These are phyloP conservation scores for Apophysomyces variabilis DNA, from an alignment of 371 early-diverging fungal species.

Conservation along the genomic window DNA sequence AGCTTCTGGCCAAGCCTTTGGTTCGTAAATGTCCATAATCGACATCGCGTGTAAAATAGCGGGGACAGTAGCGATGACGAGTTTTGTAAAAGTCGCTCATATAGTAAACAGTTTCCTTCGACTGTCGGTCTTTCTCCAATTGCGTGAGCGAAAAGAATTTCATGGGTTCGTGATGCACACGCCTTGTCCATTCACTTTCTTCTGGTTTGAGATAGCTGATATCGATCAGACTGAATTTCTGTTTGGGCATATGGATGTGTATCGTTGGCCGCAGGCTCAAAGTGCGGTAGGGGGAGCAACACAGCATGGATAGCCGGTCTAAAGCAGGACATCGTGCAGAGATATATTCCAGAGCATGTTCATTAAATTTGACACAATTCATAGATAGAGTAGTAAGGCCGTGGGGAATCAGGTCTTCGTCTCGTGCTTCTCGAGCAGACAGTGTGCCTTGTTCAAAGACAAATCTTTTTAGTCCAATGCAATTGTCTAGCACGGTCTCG, in stretches of 20 bases:
- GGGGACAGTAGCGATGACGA: constrained; percentile 2
- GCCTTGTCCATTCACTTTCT: constrained; percentile 4
- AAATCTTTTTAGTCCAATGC: constrained; percentile 1
- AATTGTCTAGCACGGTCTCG: constrained; percentile 3
- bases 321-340: neutral
- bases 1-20: neutral
- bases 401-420: neutral
- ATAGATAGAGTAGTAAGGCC: constrained; percentile 6
- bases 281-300: constrained; percentile 5
- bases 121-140: neutral
- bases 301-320: neutral
- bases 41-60: neutral
- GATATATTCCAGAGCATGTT: constrained; percentile 4
- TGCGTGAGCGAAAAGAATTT: neutral
- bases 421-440: constrained; percentile 1
- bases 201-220: constrained; percentile 7
- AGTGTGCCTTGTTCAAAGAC: constrained; percentile 8
- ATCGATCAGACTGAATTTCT: neutral
- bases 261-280: neutral
- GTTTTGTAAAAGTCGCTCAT: constrained; percentile 9
- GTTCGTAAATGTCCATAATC: constrained; percentile 6
- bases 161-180: constrained; percentile 4
- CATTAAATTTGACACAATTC: constrained; percentile 7
- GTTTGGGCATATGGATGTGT: constrained; percentile 3
- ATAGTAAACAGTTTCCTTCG: neutral